These are phyloP conservation scores for Coniferiporia sulphurascens DNA, from an alignment of 1,284 basidiomycete species.

Conservation along the genomic window DNA sequence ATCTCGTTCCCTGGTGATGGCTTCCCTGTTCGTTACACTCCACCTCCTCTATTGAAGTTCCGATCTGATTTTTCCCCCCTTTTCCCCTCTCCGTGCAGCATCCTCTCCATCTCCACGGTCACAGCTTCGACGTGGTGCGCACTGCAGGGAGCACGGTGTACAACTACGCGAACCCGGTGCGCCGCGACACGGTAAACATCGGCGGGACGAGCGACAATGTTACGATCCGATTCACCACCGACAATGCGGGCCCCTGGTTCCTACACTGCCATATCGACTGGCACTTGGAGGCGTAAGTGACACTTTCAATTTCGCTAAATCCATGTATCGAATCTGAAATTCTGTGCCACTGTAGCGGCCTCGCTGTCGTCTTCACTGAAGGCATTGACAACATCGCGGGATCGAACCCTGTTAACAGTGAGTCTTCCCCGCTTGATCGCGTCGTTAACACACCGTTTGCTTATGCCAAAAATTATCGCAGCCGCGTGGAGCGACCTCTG, in stretches of 20 bases:
- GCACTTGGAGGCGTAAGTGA: constrained; percentile 36
- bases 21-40: constrained; percentile 21
- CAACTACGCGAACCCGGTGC: constrained; percentile 38
- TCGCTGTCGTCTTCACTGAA: constrained; percentile 40
- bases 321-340: constrained; percentile 24
- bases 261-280: constrained; percentile 45
- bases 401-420: constrained; percentile 25
- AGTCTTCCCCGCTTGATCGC: neutral
- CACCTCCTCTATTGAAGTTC: constrained; percentile 1
- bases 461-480: neutral
- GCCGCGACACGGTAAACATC: constrained; percentile 30
- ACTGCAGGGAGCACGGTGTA: constrained; percentile 25
- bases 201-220: constrained; percentile 27
- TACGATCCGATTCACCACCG: constrained; percentile 34
- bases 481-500: constrained; percentile 15
- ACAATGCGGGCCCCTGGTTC: constrained; percentile 47
- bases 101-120: constrained; percentile 34
- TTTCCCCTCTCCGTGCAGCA: constrained; percentile 28
- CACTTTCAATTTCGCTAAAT: constrained; percentile 30
- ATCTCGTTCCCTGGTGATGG: constrained; percentile 22
- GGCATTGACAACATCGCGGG: constrained; percentile 25
- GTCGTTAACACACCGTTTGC: neutral
- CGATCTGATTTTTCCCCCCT: constrained; percentile 26
- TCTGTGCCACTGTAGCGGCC: constrained; percentile 33
- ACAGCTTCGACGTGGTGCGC: constrained; percentile 33